Base-by-base conservation (phyloP, 1,284 basidiomycete species). In the Cryptococcus sp. region DNA sequence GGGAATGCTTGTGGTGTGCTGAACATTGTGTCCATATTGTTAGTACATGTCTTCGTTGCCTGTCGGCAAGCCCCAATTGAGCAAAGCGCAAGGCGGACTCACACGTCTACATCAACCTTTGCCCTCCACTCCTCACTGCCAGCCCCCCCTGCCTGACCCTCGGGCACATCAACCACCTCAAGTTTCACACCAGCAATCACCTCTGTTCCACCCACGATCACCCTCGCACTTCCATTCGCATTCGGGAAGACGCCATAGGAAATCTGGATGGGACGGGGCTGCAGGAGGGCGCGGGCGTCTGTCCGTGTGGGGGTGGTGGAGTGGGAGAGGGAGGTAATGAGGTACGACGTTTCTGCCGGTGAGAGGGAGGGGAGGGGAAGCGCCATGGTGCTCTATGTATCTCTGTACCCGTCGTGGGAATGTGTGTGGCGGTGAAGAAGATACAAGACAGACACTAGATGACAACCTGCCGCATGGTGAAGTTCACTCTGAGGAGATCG, bases 91-190 rank as follows among this genome's bases (percentile, higher is more conserved):
- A 16, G 20, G 2, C 37, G 21, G 20, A 65, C 76, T 65, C 59
- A 78, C 76, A 77, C 67, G 56, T 78, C 77, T 18, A 78, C 75
- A 38, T 75, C 73, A 21, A 78, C 71, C 46, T 61, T 70, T 11
- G 67, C 57, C 43, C 69, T 66, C 69, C 73, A 74, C 15, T 56
- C 61, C 33, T 62, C 66, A n/a, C 48, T 46, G 13, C 56, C 63
- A 33, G 28, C 28, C 9, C 28, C 28, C 53, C 50, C 55, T 21
- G 54, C 55, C 38, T 57, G 36, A 36, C 55, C 40, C 42, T 61
- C 53, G 44, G 55, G 44, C 8, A 60, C 62, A 53, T 76, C 75
- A 4, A 59, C 67, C 7, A 77, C 75, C 53, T 76, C 75, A 38
- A 78, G 62, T 57, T 66, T 67, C 49, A 78, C 66, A 6, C 77